Conservation (phyloP, 2,329 filamentous ascomycete species). For the Westerdykella aurantiaca region DNA sequence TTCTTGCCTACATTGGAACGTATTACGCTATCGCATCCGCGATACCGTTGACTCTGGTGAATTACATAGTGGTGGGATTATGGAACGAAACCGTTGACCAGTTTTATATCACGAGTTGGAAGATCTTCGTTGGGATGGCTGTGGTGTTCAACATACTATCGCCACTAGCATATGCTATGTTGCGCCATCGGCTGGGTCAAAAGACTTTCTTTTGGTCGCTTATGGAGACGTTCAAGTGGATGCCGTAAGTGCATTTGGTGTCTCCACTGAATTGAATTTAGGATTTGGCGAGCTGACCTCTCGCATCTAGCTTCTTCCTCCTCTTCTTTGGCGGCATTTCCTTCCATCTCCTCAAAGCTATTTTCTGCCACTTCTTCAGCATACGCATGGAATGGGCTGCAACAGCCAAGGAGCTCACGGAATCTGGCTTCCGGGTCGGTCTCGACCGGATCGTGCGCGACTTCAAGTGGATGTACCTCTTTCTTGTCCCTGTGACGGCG, state of each 20-base stretch:
- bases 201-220: constrained; percentile 47
- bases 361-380: constrained; percentile 77
- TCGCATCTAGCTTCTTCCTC: constrained; percentile 48
- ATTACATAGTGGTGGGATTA: constrained; percentile 66
- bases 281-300: not conserved
- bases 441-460: constrained; percentile 70
- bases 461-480: constrained; percentile 62
- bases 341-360: constrained; percentile 71
- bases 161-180: constrained; percentile 55
- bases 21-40: constrained; percentile 65
- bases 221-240: constrained; percentile 57
- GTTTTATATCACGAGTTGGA: constrained; percentile 69
- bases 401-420: constrained; percentile 73
- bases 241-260: constrained; percentile 31
- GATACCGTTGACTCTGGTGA: constrained; percentile 58
- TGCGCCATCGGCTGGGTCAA: constrained; percentile 56
- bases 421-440: constrained; percentile 79
- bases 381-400: constrained; percentile 80
- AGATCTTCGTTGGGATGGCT: constrained; percentile 57
- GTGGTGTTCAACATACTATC: constrained; percentile 59
- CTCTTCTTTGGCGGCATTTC: constrained; percentile 78
- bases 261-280: not conserved
- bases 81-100: constrained; percentile 68
- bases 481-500: constrained; percentile 56
- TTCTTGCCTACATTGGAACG: constrained; percentile 63